Conservation (phyloP, 768 basidiomycete genomes). For the Tricholoma sp. region DNA sequence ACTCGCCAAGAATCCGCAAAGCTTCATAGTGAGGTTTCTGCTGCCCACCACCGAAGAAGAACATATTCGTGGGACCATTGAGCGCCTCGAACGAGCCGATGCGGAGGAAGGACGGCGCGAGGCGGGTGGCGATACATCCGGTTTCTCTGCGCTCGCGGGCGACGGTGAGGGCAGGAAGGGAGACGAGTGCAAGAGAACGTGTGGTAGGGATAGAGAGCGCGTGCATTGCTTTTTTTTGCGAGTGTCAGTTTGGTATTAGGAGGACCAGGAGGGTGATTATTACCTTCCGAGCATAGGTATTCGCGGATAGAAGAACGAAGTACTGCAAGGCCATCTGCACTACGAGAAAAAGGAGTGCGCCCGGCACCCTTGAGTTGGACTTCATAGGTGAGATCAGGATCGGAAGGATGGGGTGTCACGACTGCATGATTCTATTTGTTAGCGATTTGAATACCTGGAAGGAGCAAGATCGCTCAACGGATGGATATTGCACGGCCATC, state of each 20-base stretch:
- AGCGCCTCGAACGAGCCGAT: constrained; percentile 89
- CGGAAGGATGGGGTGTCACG: constrained; percentile 66
- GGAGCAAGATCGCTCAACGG: constrained; percentile 23
- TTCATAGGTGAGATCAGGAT: constrained; percentile 60
- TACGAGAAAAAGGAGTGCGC: constrained; percentile 88
- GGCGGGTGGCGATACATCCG: constrained; percentile 70
- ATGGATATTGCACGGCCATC: constrained; percentile 95
- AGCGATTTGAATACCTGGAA: not conserved
- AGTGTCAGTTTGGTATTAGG: not conserved
- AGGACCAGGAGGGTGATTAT: constrained; percentile 8
- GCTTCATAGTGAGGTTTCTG: constrained; percentile 72
- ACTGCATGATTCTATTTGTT: constrained; percentile 35
- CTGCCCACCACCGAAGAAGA: constrained; percentile 76
- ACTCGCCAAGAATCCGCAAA: constrained; percentile 70
- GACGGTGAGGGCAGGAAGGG: constrained; percentile 70
- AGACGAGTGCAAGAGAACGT: constrained; percentile 76
- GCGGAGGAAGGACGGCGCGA: constrained; percentile 88
- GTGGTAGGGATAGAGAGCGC: constrained; percentile 88
- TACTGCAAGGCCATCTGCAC: constrained; percentile 93
- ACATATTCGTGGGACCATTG: constrained; percentile 58
- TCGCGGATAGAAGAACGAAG: constrained; percentile 93
- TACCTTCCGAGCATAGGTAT: constrained; percentile 91
- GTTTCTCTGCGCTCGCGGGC: constrained; percentile 68
- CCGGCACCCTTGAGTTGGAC: constrained; percentile 95
- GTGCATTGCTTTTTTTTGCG: constrained; percentile 33